These are phyloP conservation scores for Craterostigma plantagineum DNA, from an alignment of 257 asterid species.

Conservation along the genomic window DNA sequence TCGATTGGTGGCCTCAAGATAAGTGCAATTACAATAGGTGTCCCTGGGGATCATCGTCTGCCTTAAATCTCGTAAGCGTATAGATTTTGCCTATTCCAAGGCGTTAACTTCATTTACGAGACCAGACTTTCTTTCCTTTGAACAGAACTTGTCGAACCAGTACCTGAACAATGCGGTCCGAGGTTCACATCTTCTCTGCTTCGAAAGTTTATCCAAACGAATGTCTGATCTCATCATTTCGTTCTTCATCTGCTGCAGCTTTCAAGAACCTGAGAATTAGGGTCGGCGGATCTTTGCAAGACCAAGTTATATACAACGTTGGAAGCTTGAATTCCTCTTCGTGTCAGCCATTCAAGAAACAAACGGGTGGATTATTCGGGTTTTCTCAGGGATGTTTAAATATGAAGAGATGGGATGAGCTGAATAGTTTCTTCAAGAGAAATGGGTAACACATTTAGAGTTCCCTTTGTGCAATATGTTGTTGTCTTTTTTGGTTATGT, in stretches of 20 bases:
- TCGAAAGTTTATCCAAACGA: not conserved
- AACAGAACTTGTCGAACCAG: constrained; percentile 63
- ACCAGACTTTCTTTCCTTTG: not conserved
- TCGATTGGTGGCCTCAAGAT: constrained; percentile 96
- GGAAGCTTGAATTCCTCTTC: constrained; percentile 27
- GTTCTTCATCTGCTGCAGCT: constrained; percentile 26
- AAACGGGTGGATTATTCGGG: constrained; percentile 69
- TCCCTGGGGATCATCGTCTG: constrained; percentile 82
- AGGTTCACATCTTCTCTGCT: constrained; percentile 28
- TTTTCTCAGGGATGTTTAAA: constrained; percentile 75
- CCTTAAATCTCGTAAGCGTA: constrained; percentile 43
- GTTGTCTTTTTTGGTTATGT: not conserved
- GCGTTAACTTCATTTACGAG: not conserved
- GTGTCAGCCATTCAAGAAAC: constrained; percentile 43
- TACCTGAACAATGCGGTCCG: constrained; percentile 49
- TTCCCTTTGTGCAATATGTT: too few species aligned
- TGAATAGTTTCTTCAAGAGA: constrained; percentile 51
- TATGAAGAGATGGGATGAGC: constrained; percentile 89
- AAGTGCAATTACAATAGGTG: constrained; percentile 77
- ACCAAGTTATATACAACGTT: constrained; percentile 58
- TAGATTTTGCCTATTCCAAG: not conserved
- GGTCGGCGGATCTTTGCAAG: constrained; percentile 94
- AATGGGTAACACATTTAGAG: constrained; percentile 44
- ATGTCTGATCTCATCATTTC: not conserved
- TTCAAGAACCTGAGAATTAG: constrained; percentile 68